Base-by-base conservation (phyloP, 2,329 filamentous ascomycete genomes). In the Phialophora macrospora region DNA sequence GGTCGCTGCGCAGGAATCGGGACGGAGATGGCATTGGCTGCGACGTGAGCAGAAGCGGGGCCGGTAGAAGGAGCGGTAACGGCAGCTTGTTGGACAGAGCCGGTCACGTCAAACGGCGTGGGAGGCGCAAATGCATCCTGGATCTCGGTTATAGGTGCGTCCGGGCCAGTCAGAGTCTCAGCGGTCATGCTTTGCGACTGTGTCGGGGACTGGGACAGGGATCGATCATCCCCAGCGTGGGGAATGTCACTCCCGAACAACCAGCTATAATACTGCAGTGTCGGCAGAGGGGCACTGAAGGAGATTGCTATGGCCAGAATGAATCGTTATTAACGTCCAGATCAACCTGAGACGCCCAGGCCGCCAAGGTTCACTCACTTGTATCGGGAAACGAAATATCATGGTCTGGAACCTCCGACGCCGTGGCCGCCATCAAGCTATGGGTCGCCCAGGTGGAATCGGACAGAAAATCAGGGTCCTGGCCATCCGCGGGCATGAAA, bases 221-320 rank as follows among this genome's bases (percentile, higher is more conserved):
- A 0, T 85, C 87, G 1, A 84, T 77, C 67, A 82, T 78, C 65
- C 88, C 85, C 9, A 88, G 80, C 1, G 88, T 76, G 0, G 86
- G 86, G 68, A 88, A 88, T 1, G 82, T 79, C 0, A 81, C 80
- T 72, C 88, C 38, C 48, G 20, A 52, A 52, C 22, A 52, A 28
- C 48, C 48, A 52, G 48, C 6, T 52, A 28, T 52, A 52, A 24
- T 52, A 52, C 9, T 52, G 20, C 5, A 52, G 22, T 52, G 48
- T 52, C 48, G 48, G 20, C 20, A 52, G 48, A 22, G 48, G 48
- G 26, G 48, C 48, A 17, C 26, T 52, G 48, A 52, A 52, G 26
- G 48, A 52, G 26, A 52, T 52, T 22, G 48, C 48, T 52, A 6
- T 17, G 38, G 6, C 14, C 14, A n/a, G 38, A 41, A 41, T 41